Evolutionary conservation across 2,329 filamentous ascomycete species (phyloP).

Genomic region (Pseudocercospora macadamiae): DNA sequence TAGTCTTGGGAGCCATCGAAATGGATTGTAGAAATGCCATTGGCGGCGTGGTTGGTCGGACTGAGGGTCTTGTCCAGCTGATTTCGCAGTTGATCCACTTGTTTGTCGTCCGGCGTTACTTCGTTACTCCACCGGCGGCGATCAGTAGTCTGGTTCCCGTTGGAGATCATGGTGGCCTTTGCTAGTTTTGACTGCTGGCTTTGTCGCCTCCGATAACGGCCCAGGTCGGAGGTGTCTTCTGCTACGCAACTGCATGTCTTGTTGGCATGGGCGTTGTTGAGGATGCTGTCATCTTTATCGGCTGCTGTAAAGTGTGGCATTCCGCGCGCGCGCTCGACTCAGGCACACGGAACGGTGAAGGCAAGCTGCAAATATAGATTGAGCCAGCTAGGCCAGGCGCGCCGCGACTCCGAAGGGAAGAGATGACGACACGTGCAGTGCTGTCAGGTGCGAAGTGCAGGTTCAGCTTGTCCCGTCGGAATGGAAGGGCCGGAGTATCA

Average conservation of each 20-base stretch:
- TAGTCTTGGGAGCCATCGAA: conserved; percentile 10
- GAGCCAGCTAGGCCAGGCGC: neutral
- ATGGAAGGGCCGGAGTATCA: neutral
- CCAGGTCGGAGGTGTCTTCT: conserved; percentile 34
- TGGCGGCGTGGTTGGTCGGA: conserved; percentile 10
- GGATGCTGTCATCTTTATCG: conserved; percentile 7
- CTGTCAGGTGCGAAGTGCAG: neutral
- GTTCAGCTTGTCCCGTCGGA: neutral
- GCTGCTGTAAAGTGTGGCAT: conserved; percentile 6
- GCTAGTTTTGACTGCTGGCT: conserved; percentile 36
- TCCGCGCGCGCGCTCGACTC: neutral
- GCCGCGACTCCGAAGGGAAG: neutral
- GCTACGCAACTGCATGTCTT: conserved; percentile 36
- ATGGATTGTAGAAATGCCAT: conserved; percentile 10
- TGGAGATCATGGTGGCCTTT: conserved; percentile 36
- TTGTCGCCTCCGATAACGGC: conserved; percentile 38
- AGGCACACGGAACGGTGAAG: neutral
- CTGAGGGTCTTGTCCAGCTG: conserved; percentile 36
- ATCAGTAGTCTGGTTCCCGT: conserved; percentile 24
- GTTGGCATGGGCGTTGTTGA: conserved; percentile 32
- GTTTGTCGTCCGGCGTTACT: conserved; percentile 26
- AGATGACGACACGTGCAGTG: conserved; percentile 6
- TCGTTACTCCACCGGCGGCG: conserved; percentile 24
- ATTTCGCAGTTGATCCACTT: conserved; percentile 36
- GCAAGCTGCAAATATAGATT: neutral